Evolutionary conservation across 192 early-diverging fungal species (phyloP), one percentile per base, ranked within the genome.

Genomic region (Coemansia sp.): DNA sequence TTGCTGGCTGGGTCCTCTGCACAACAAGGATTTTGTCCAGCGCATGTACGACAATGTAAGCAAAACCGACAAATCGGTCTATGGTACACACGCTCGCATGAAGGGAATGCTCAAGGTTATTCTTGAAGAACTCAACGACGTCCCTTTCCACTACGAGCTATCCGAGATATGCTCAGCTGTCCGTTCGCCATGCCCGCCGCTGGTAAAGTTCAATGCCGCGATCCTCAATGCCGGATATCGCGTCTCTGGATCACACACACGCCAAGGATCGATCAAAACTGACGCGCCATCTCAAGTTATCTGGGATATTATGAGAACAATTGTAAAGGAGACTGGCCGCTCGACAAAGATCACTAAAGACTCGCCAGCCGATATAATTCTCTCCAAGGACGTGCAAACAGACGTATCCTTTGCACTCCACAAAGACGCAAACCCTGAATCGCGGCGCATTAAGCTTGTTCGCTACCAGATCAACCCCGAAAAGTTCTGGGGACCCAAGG

Each of bases 381-480:
- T 97, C 37, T 34, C 57, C 25, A 45, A 70, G 70, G 51, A 77
- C 8, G 37, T 58, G 13, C 29, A 57, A 10, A 77, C 86, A 55
- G 81, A 87, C 30, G 90, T 89, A 26, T 87, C 92, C 64, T 99
- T 97, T 74, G 85, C 75, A 23, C 61, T 65, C 23, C 92, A 95
- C 71, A 82, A 87, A 34, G 82, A 91, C 16, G 88, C 90, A 0
- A 84, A 88, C 51, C 87, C 94, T 2, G 85, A 87, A 33, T 94
- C 93, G 15, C 81, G 89, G 53, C 89, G 88, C 53, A 83, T 88
- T 29, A 89, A 93, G 63, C 86, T 99, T 7, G 94, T 96, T 26
- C 87, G 98, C 61, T 97, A 90, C 77, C 96, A 99, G 71, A 79
- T 91, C 60, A 99, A 99, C 68, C 98, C 98, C n/a, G 88, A 89